Evolutionary conservation across 345 rosid genomes (phyloP), one percentile per base, ranked within the genome.

Genomic region (Citrus reticulata): DNA sequence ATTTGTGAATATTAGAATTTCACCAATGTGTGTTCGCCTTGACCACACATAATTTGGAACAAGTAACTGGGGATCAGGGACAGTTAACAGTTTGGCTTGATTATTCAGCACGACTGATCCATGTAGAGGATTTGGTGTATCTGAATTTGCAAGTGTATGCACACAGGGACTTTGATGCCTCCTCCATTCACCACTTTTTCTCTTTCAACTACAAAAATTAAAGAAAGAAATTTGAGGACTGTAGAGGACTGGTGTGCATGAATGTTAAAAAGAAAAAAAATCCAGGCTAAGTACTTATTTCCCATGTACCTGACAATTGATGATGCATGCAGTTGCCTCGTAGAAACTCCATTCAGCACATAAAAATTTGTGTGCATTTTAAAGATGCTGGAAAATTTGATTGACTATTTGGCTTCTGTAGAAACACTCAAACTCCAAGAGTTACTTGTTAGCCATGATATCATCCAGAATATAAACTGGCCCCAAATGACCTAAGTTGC

Each of bases 401-500:
- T 62, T 35, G 25, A 59, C 60, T 49, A 40, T 25, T 49, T 29
- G 39, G 46, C 34, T 65, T 75, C 62, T 22, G 70, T 4, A 62
- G 59, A 40, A 27, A 40, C 29, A 30, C 9, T 29, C 59, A 32
- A 42, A 39, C 65, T 74, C 35, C 5, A 4, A 10, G 4, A 46
- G 46, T 86, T 80, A 86, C 46, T 84, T 81, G 74, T 73, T 39
- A 67, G 81, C 77, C 74, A 86, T 49, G 69, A 87, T 87, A 83
- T 86, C 88, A 75, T 89, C 90, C 55, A 89, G 49, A 59, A 87
- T 76, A 69, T 67, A 39, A 69, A 87, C 40, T 57, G 89, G 87
- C 62, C 88, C 84, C 66, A 85, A 35, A 81, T 87, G 82, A 76
- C 84, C 91, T 13, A 86, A 72, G 75, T 66, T 83, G 80, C 39